Base-by-base conservation (phyloP, 1,284 basidiomycete species). In the Rhodofomes roseus region DNA sequence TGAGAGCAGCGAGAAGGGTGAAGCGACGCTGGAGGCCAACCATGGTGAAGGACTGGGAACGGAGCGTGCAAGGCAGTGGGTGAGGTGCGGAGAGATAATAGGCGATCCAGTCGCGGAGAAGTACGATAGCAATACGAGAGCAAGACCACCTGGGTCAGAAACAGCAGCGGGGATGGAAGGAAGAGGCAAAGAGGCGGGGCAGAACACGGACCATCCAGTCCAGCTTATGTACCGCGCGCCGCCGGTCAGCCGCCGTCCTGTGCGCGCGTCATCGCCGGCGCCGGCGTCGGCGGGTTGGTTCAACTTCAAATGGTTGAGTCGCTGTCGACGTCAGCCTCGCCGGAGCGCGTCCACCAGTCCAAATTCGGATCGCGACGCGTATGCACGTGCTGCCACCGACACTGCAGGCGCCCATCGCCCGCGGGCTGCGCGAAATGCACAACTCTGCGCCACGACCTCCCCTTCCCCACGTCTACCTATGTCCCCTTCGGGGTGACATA, bases 1-100 rank as follows among this genome's bases (percentile, higher is more conserved):
- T 73, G 56, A 81, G 71, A 31, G 75, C 69, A 58, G 77, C 76
- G 61, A 83, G 76, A 58, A 81, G 59, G 55, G 80, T 68, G 68
- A 83, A 78, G 65, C 75, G 80, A 56, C 76, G 68, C 55, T 74
- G 72, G 55, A 82, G 71, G 57, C 73, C 73, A 67, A 82, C 76
- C 82, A 85, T 85, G 65, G 62, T 73, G 65, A 31, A 56, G 27
- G 11, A 23, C 22, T 40, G 8, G 29, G 23, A 25, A 7, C 16
- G 22, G n/a, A 27, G 22, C 25, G 29, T 8, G 46, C 12, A 18
- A 40, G 20, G 43, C 25, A 56, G 25, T 12, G n/a, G 22, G 12
- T 16, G 20, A 37, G 43, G 29, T 37, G 56, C 48, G 44, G 18
- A 60, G 55, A 56, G 54, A 46, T 58, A 54, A 56, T 56, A 34